Evolutionary conservation across 805 yeast genomes (phyloP), one percentile per base, ranked within the genome.

Genomic region (Kregervanrija delftensis): DNA sequence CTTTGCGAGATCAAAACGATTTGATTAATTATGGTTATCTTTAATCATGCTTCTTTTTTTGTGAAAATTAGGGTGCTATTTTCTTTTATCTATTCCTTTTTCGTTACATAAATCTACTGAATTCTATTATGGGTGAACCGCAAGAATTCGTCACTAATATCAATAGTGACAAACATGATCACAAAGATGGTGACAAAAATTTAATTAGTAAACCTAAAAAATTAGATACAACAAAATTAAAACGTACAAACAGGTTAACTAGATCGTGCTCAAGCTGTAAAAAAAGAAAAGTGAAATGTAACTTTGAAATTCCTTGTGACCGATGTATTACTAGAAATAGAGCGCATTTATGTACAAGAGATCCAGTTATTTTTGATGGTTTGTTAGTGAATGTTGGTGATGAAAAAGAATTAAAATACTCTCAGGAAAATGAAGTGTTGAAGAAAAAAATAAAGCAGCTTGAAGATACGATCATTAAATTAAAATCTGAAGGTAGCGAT

Each of bases 251-350:
- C 17, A 58, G 75, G 33, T 61, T 63, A 8, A 63, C 72, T 5
- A 56, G 64, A 43, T 74, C 76, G 3, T 74, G 80, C 52, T 65
- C 63, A 44, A 63, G 64, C 42, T 74, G 80, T 53, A 61, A 74
- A 37, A 64, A 61, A 47, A 59, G 76, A 31, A 74, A 74, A 54
- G 72, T 71, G 42, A 73, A 71, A 49, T 74, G 80, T 53, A 69
- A 74, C 52, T 71, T 74, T 13, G 63, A 63, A 30, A 59, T 60
- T 22, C 79, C 80, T 1, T 74, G 80, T 50, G 64, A 67, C 33
- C 63, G 65, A 12, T 72, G 80, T 47, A 60, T 64, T 12, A 52
- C 55, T 8, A 49, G 67, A 43, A 59, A 61, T 36, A 48, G 55
- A 37, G 66, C 57, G 3, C 61, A 57, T 45, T 36, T 56, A 13